A percentile compares a stretch with the other conserved stretches of the same genome.
These are phyloP conservation scores for Rosa rugosa DNA, from an alignment of 306 rosid species.

Conservation along the genomic window DNA sequence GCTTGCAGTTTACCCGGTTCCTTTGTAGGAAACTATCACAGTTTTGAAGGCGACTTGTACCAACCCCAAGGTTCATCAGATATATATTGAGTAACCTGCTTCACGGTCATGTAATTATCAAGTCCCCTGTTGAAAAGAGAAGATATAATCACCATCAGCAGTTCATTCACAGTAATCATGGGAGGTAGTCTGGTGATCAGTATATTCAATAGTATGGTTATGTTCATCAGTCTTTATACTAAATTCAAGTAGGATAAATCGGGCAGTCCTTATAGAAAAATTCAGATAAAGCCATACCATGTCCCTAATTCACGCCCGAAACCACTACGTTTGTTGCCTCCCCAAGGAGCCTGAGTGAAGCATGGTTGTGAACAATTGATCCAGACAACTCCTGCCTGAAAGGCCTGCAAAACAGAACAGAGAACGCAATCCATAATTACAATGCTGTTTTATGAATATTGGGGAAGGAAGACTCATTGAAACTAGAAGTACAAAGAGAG, in stretches of 20 bases:
- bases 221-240: background rate
- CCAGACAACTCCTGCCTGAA: conserved; percentile 93
- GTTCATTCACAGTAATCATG: conserved; percentile 4
- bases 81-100: conserved; percentile 83
- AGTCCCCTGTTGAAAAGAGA: conserved; percentile 71
- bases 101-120: conserved; percentile 83
- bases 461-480: background rate
- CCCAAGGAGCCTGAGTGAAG: conserved; percentile 99
- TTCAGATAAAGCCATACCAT: conserved; percentile 53
- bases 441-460: background rate
- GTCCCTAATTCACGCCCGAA: conserved; percentile 98
- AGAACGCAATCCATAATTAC: background rate
- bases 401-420: conserved; percentile 51
- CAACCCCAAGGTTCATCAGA: conserved; percentile 94
- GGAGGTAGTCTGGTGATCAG: background rate
- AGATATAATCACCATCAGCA: conserved; percentile 9
- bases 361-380: conserved; percentile 96
- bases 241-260: background rate
- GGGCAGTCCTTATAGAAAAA: background rate
- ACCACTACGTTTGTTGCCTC: conserved; percentile 94
- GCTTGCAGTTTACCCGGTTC: conserved; percentile 11
- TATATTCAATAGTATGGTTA: too few relatives aligned
- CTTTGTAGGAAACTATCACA: conserved; percentile 36
- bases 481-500: conserved; percentile 11
- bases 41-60: conserved; percentile 84